Conservation (phyloP, 352 stramenopile genomes). For the Pythium guiyangense region DNA sequence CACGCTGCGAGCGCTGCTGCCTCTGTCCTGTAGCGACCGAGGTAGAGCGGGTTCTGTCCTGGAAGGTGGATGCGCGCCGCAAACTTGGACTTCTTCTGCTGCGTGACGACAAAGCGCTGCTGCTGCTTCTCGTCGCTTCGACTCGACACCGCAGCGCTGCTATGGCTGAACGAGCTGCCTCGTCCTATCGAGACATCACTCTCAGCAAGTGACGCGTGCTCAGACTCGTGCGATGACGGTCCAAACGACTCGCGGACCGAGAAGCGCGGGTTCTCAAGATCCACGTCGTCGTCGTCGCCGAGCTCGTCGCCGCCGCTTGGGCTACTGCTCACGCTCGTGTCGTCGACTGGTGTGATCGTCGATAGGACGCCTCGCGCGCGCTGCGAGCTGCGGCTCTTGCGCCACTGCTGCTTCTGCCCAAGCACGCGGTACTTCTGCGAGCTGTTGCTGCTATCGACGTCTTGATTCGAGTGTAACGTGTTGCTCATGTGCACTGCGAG, state of each 20-base stretch:
- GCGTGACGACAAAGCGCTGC: slow-evolving; percentile 38
- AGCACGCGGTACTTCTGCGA: slow-evolving; percentile 43
- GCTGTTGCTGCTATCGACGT: slow-evolving; percentile 2
- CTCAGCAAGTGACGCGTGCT: slow-evolving; percentile 6
- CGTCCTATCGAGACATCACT: slow-evolving; percentile 12
- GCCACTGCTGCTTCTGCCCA: slow-evolving; percentile 64
- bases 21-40: slow-evolving; percentile 64
- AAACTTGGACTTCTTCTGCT: slow-evolving; percentile 56
- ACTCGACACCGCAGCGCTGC: slow-evolving; percentile 18
- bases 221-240: slow-evolving; percentile 9
- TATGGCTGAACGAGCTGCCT: slow-evolving; percentile 13
- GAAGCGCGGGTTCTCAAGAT: slow-evolving; percentile 13
- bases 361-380: slow-evolving; percentile 44
- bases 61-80: slow-evolving; percentile 51
- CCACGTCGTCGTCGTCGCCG: slow-evolving; percentile 10
- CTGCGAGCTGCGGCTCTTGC: slow-evolving; percentile 28
- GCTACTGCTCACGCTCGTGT: background rate
- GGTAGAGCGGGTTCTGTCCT: slow-evolving; percentile 58
- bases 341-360: slow-evolving; percentile 12
- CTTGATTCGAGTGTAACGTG: slow-evolving; percentile 5
- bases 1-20: slow-evolving; percentile 52
- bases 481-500: background rate
- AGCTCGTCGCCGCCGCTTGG: background rate
- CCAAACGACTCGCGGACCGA: slow-evolving; percentile 10
- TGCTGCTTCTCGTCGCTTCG: slow-evolving; percentile 9